Evolutionary conservation across 176 grass and related monocot genomes (phyloP).

Genomic region (Carex parvula): DNA sequence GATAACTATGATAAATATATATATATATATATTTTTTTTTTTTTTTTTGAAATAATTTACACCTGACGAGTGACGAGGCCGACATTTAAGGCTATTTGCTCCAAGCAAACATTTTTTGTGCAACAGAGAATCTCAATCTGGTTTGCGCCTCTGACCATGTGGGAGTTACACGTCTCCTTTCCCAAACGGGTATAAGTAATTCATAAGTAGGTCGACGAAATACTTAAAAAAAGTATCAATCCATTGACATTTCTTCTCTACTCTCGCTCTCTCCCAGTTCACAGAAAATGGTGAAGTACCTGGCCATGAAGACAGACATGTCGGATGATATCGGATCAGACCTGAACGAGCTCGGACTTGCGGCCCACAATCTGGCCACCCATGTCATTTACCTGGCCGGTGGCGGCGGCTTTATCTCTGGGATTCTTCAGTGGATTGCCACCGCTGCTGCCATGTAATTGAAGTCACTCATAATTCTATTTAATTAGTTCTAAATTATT

Average conservation of each 20-base stretch:
- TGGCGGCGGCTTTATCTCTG: conserved; percentile 42
- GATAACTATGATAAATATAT: background rate
- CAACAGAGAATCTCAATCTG: background rate
- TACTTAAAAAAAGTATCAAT: background rate
- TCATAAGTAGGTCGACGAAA: background rate
- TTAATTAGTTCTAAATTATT: no score
- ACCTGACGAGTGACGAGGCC: background rate
- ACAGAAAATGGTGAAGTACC: conserved; percentile 18
- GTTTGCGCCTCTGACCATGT: background rate
- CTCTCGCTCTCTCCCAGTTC: background rate
- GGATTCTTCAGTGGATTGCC: conserved; percentile 69
- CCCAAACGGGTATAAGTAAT: conserved; percentile 1
- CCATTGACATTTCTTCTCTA: background rate
- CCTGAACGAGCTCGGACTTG: conserved; percentile 55
- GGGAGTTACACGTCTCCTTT: conserved; percentile 5
- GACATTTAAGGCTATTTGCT: background rate
- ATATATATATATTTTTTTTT: background rate
- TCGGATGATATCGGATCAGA: conserved; percentile 53
- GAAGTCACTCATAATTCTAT: background rate
- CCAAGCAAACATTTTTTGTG: background rate
- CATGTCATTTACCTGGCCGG: conserved; percentile 52
- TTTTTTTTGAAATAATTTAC: background rate
- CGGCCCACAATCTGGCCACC: conserved; percentile 56
- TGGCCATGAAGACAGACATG: conserved; percentile 60
- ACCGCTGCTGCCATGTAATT: conserved; percentile 69